These are phyloP conservation scores for Trametes sp. DNA, from an alignment of 1,284 basidiomycete genomes.

Conservation along the genomic window DNA sequence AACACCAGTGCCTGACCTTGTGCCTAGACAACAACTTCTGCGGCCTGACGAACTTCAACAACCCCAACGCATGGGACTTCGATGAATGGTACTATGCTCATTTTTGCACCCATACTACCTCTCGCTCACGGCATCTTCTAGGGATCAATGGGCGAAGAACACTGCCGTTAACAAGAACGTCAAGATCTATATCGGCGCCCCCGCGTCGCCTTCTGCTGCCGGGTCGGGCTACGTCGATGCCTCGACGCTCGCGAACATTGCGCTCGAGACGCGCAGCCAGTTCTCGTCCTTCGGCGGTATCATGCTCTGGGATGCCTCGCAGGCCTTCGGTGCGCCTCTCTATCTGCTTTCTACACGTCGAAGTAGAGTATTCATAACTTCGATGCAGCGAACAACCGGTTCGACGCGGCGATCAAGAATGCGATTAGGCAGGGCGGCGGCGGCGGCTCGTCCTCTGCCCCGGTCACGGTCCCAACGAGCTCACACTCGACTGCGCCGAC, in stretches of 20 bases:
- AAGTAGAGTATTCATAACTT: not conserved
- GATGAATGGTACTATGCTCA: conserved; percentile 49
- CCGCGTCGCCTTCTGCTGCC: conserved; percentile 57
- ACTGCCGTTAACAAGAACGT: conserved; percentile 63
- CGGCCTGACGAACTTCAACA: conserved; percentile 50
- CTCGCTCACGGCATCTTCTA: conserved; percentile 26
- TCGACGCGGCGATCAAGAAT: conserved; percentile 59
- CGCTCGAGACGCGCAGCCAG: conserved; percentile 50
- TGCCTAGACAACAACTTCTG: conserved; percentile 66
- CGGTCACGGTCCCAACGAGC: conserved; percentile 29
- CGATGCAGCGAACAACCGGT: conserved; percentile 57
- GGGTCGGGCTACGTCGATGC: conserved; percentile 60
- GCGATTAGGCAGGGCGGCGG: conserved; percentile 49
- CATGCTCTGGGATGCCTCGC: conserved; percentile 74
- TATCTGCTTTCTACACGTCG: not conserved
- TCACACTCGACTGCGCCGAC: conserved; percentile 38
- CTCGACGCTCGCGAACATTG: conserved; percentile 53
- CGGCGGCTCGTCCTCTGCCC: conserved; percentile 29
- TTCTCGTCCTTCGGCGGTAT: conserved; percentile 74
- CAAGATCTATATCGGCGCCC: conserved; percentile 71
- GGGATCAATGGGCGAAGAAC: conserved; percentile 71
- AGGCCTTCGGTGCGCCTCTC: conserved; percentile 57
- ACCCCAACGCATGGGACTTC: conserved; percentile 59
- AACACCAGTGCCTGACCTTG: not conserved
- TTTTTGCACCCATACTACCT: conserved; percentile 4